phyloP scores from a whole-genome alignment of 75 land plant genomes.

The Picea sitchensis region DNA sequence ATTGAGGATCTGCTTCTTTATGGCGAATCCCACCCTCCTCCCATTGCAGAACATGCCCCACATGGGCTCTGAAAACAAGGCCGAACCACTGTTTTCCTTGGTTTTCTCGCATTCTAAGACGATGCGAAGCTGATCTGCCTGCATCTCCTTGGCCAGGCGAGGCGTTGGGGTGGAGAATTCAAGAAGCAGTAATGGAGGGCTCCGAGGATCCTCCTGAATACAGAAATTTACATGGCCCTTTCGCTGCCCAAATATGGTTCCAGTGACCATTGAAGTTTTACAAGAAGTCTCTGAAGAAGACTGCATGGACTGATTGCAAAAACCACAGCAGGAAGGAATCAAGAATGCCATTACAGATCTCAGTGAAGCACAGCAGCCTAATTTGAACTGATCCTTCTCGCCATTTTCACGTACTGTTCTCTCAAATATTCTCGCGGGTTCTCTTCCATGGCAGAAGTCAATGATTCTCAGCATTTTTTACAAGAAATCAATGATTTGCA shows the following conservation, averaged over 20 bases:
- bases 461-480: no score
- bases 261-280: conserved; percentile 14
- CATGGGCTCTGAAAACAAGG: conserved; percentile 29
- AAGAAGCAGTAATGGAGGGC: conserved; percentile 20
- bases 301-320: neutral
- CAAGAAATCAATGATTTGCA: no score
- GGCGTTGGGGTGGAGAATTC: conserved; percentile 36
- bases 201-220: conserved; percentile 24
- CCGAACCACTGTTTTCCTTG: conserved; percentile 5
- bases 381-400: no score
- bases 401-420: no score
- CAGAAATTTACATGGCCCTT: conserved; percentile 25
- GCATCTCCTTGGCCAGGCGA: conserved; percentile 31
- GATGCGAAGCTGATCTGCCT: conserved; percentile 30
- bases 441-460: no score
- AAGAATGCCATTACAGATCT: conserved; percentile 9
- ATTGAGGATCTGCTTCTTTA: conserved; percentile 7
- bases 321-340: conserved; percentile 8
- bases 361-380: conserved; percentile 10
- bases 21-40: conserved; percentile 32
- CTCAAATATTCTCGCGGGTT: no score
- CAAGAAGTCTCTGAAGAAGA: neutral
- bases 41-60: conserved; percentile 45
- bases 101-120: conserved; percentile 32
- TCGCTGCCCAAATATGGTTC: conserved; percentile 26